Evolutionary conservation across 2,329 filamentous ascomycete species (phyloP), one percentile per base, ranked within the genome.

Genomic region (Gyromitra esculenta): DNA sequence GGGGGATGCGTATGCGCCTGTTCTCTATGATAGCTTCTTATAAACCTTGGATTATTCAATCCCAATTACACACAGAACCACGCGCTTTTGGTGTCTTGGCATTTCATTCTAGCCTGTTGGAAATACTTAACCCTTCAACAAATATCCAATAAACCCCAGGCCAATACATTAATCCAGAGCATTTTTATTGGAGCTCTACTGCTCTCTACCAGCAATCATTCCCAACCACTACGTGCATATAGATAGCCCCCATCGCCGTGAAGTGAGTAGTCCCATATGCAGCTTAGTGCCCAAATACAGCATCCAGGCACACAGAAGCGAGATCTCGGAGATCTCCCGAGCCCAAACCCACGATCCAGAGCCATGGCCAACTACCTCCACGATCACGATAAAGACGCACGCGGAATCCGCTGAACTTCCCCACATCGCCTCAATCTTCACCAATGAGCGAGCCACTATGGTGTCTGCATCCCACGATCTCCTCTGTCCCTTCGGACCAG

Each of bases 301-400:
- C 15, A 41, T 7, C 31, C 37, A 59, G 31, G 15, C 54, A 59
- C 31, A 11, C 54, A 59, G 63, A 66, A 66, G 48, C 50, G 37
- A 68, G 64, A 57, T 60, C 41, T 57, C 25, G 66, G 54, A 60
- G 54, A 69, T 69, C 66, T 69, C 54, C 66, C 66, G 52, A 35
- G 13, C 50, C 50, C 52, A 21, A 43, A 13, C 13, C 11, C 7
- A 6, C 18, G 50, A 48, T 56, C 52, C 31, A 31, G 57, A 13
- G 15, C 35, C n/a, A 11, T 41, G 18, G 8, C 57, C 25, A 60
- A 60, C n/a, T 15, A 13, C 37, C 37, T 11, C 13, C 37, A 43
- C 11, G 31, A 59, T 59, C 54, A 39, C 57, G 37, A 60, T 43
- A 18, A 41, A 35, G 57, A 15, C 57, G 41, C 18, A 11, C 18